A percentile compares a stretch with the other conserved stretches of the same genome.
These are phyloP conservation scores for Trichoderma afroharzianum DNA, from an alignment of 2,329 filamentous ascomycete species.

Conservation along the genomic window DNA sequence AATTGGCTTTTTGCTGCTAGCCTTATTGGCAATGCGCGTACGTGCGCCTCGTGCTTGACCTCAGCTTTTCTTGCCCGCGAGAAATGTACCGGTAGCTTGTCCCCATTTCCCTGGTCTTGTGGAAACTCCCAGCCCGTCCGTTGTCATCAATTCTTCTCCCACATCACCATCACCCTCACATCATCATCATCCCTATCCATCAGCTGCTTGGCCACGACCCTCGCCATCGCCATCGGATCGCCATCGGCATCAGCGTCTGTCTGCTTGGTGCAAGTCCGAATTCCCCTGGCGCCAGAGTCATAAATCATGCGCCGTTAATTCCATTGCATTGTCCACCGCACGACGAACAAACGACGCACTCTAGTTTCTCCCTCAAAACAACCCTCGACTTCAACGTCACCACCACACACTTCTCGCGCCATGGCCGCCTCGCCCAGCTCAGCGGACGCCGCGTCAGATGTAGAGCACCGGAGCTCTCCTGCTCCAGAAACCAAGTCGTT, in stretches of 20 bases:
- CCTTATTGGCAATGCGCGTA: slow-evolving; percentile 10
- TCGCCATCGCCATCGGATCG: background rate
- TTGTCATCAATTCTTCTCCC: background rate
- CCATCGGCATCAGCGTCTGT: slow-evolving; percentile 1
- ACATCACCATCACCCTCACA: background rate
- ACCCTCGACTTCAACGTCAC: background rate
- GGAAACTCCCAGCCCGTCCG: background rate
- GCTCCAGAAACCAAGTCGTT: slow-evolving; percentile 44
- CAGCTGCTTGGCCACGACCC: background rate
- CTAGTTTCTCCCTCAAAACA: background rate
- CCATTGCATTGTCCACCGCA: slow-evolving; percentile 11
- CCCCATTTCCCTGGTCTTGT: background rate
- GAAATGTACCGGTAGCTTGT: background rate
- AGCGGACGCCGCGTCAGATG: slow-evolving; percentile 41
- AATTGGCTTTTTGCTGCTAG: slow-evolving; percentile 15
- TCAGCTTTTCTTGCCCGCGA: slow-evolving; percentile 10
- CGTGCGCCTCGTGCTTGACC: slow-evolving; percentile 17
- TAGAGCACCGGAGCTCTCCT: slow-evolving; percentile 46
- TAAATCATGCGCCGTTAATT: slow-evolving; percentile 22
- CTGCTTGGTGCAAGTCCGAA: background rate
- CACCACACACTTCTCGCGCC: slow-evolving; percentile 16
- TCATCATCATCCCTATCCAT: background rate
- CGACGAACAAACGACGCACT: background rate
- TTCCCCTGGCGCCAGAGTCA: background rate
- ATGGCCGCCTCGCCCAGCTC: slow-evolving; percentile 43